Evolutionary conservation across 441 rosid species (phyloP), one percentile per base, ranked within the genome.

Genomic region (Daphne laureola): DNA sequence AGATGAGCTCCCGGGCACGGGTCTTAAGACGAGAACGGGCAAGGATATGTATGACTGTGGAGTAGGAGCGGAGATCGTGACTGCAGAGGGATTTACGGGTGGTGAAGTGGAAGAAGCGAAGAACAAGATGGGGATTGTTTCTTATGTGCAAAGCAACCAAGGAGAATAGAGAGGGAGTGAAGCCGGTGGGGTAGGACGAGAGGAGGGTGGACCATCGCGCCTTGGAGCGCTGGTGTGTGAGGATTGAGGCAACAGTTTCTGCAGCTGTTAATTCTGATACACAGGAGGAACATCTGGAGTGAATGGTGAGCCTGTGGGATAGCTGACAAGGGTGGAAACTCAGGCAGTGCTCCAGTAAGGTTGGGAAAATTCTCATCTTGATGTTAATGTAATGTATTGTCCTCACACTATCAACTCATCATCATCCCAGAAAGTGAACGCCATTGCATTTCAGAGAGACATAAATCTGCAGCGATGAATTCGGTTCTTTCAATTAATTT

Each of bases 181-280:
- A 72, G 17, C 82, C 79, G 55, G 73, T 18, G 51, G 81, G 70
- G 63, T 59, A 67, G 47, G 81, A 82, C 2, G 84, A 51, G 58
- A 73, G 82, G 73, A 87, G 80, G 60, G 78, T 69, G 53, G 68
- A 68, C 96, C 92, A 87, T 1, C 90, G 79, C 50, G 90, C 81
- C 61, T 83, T 84, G 75, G 87, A 83, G 58, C 84, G 84, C 71
- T 81, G 86, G 75, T 82, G 78, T 55, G 74, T 79, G 64, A 89
- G 84, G 67, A 86, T 66, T 40, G 89, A 74, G 49, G 73, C 71
- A 66, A 73, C 73, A 64, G 67, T 26, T 21, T 21, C 25, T 21
- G 38, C 38, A 63, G 84, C 45, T 54, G 73, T 52, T 27, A 68
- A 31, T 8, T 52, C 25, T 21, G 25, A 21, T 21, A 21, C 25